Evolutionary conservation across 2,329 filamentous ascomycete species (phyloP), one percentile per base, ranked within the genome.

Genomic region (Orbilia quercus): DNA sequence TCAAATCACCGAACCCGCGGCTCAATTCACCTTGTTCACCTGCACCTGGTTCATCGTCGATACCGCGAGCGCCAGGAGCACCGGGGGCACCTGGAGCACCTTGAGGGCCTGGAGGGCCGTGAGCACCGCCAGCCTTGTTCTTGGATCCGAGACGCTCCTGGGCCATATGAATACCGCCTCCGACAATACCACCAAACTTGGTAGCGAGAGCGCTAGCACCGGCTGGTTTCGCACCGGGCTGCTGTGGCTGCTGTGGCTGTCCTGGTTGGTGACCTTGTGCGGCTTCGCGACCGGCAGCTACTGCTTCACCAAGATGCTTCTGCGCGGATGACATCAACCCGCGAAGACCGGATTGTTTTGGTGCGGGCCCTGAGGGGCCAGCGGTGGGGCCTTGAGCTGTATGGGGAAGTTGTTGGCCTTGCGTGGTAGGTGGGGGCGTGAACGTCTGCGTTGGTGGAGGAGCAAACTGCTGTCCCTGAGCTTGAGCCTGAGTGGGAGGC

Each of bases 1-100:
- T 63, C 53, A 72, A 59, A 50, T 65, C 60, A 18, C 60, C 67
- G 16, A 72, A 48, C n/a, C 67, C 67, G 23, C 67, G 67, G 31
- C 67, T 72, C 18, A 72, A 34, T 22, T 57, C 58, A 48, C 65
- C 66, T 18, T 53, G 28, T 5, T 31, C 28, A 31, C 28, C 28
- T 9, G 28, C 25, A 34, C 67, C 59, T 2, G 53, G 45, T 31
- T 72, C 67, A 28, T 60, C 62, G 20, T 50, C 67, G 14, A 72
- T 55, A 42, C 67, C 67, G 47, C 67, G 67, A 22, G 47, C 34
- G 7, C 59, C 47, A 28, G 57, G 50, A 28, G 51, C 31, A 20
- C 53, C 53, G 4, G 36, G 36, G 16, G 47, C 28, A 31, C 40
- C 54, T 7, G 28, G 38, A n/a, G 22, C 53, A 2, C 38, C n/a